Base-by-base conservation (phyloP, 768 basidiomycete genomes). In the Suillus americanus region DNA sequence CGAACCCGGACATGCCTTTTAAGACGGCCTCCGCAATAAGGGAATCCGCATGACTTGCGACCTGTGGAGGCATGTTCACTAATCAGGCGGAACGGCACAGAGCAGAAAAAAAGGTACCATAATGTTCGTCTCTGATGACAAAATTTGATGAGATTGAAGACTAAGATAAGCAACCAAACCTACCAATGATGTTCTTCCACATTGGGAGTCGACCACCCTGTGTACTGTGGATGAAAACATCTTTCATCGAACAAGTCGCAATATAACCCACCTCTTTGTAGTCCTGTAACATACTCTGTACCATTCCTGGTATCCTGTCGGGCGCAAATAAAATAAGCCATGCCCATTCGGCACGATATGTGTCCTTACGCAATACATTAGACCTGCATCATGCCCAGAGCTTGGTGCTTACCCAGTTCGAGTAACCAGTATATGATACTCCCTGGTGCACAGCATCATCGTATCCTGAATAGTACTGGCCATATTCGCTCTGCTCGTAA, bases 181-280 rank as follows among this genome's bases (percentile, higher is more conserved):
- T 55, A 85, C 86, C 87, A 30, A 90, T 85, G 16, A 94, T 83
- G 66, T 94, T 94, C 77, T 93, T 94, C 92, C 92, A 94, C 91
- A 94, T 93, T 0, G 92, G 92, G 43, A 94, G 77, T 90, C 92
- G 92, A 3, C 92, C 92, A 18, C 90, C 85, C 86, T 82, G 67
- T 9, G 59, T 18, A 7, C 18, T 10, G 37, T 45, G 16, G 20
- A 41, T 23, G 8, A 41, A 53, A 25, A 18, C 3, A 53, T 61
- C 61, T 18, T 6, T 10, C 18, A 38, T 62, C 66, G 7, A 65
- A 61, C 43, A 53, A 55, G n/a, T 6, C 2, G 57, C 43, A 45
- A 6, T 2, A 41, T 20, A 1, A 64, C 72, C 5, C 62, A 86
- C 89, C 80, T 91, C 83, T 65, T 81, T 75, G 68, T 87, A 95